Evolutionary conservation across 306 rosid genomes (phyloP), one percentile per base, ranked within the genome.

Genomic region (Sesbania bispinosa): DNA sequence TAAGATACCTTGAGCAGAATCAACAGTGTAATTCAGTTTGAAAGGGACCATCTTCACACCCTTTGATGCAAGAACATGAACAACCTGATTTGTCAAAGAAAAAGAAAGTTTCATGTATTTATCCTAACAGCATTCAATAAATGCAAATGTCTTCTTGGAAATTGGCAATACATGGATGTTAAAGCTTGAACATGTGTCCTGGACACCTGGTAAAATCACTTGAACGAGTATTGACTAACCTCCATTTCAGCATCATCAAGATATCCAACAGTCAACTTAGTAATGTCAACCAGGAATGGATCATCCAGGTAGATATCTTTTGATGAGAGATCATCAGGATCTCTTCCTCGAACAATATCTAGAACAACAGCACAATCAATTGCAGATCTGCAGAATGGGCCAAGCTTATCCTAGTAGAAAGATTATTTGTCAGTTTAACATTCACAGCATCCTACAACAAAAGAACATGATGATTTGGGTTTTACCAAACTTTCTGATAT

Each of bases 401-500:
- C 96, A 57, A 89, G 87, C 77, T 88, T 92, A 71, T 88, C 96
- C 86, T 92, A 77, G 74, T 21, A 53, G 65, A 78, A 80, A 73
- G 32, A 23, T 66, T 61, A 55, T 69, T 67, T 24, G 72, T 80
- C 43, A 78, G 51, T 71, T 52, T 23, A 68, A 32, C 45, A 59
- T 20, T 29, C 67, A 57, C 15, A n/a, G 30, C 55, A 66, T 36
- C 79, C 29, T 32, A 58, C 41, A 54, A 38, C 13, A 53, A 21
- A 50, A 41, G 73, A 65, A 62, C 21, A 23, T 2, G 45, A 43
- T 32, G 59, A 26, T 21, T 68, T 21, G 14, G 20, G 41, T 39
- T 41, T 16, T 85, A 92, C 96, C 90, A 85, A 68, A 85, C 95
- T 92, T 73, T 92, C 95, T 8, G 96, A 88, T 64, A 92, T 82